Base-by-base conservation (phyloP, 257 asterid genomes). In the Gentiana dahurica region DNA sequence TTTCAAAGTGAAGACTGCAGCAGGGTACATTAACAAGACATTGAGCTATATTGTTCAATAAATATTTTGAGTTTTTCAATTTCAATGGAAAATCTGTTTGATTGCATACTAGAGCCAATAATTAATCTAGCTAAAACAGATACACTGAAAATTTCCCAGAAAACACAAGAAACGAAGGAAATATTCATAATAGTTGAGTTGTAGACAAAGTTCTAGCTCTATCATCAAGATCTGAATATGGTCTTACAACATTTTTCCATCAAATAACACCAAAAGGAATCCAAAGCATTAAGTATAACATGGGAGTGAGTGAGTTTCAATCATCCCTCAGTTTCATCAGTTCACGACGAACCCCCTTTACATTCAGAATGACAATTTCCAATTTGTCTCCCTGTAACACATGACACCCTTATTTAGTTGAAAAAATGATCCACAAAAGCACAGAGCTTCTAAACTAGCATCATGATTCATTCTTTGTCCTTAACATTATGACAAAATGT, bases 291-390 rank as follows among this genome's bases (percentile, higher is more conserved):
- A 2, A 39, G 8, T 24, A 49, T 38, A 60, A 38, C 34, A 38
- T 4, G n/a, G 37, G 51, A 10, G 56, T n/a, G 53, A 2, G 48
- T 10, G 9, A 41, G 6, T 10, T 41, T 72, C 62, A 78, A 60
- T 75, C 74, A 65, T 67, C 75, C 67, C 78, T 72, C 33, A 69
- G 83, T 37, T 73, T 77, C 77, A 77, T 64, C 62, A 50, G 67
- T 51, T 77, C 79, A 5, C 71, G 70, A 46, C 62, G 76, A 24
- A 66, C 50, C 10, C 81, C 76, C 12, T 51, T 36, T 8, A 78
- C 68, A 64, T 69, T 72, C 55, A 76, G 34, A 51, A 72, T 44
- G 8, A 76, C 74, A 56, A 76, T 73, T 62, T 77, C 77, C 72
- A 73, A 65, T 51, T 53, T 70, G 75, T 75, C 77, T 41, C 77